Conservation (phyloP, 768 basidiomycete species). For the Pilatotrama ljubarskyi region DNA sequence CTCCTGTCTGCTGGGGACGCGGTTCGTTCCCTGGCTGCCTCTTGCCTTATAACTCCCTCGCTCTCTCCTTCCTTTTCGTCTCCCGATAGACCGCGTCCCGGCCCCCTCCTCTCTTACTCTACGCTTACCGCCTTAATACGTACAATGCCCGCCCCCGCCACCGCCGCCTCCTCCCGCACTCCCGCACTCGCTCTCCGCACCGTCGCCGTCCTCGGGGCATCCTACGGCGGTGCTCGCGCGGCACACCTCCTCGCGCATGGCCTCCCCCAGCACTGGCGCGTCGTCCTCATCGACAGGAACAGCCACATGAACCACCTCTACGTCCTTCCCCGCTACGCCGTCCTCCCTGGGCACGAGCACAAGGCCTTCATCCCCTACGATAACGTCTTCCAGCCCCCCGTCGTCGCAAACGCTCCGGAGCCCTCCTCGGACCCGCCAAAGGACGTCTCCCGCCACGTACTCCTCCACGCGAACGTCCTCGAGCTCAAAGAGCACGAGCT, state of each 20-base stretch:
- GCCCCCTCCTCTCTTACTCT: slow-evolving; percentile 16
- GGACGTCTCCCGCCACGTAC: slow-evolving; percentile 27
- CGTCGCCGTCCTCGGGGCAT: slow-evolving; percentile 55
- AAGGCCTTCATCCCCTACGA: slow-evolving; percentile 66
- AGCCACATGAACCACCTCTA: slow-evolving; percentile 50
- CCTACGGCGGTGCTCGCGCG: slow-evolving; percentile 55
- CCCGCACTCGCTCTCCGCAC: slow-evolving; percentile 31
- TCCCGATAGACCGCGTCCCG: slow-evolving; percentile 12
- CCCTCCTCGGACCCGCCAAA: neutral
- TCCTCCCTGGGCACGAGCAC: slow-evolving; percentile 61
- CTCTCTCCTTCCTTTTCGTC: slow-evolving; percentile 14
- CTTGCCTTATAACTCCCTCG: slow-evolving; percentile 16
- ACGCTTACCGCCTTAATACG: slow-evolving; percentile 20
- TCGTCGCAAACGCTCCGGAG: neutral
- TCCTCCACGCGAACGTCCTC: slow-evolving; percentile 47
- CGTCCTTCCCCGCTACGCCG: slow-evolving; percentile 56
- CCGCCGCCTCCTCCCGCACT: neutral
- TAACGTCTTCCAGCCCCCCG: slow-evolving; percentile 41
- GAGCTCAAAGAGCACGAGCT: slow-evolving; percentile 41
- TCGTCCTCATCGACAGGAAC: slow-evolving; percentile 62
- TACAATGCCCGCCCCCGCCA: neutral
- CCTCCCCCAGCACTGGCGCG: slow-evolving; percentile 52
- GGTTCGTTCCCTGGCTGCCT: neutral
- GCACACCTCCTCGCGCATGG: slow-evolving; percentile 49
- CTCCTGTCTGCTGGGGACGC: neutral